Conservation (phyloP, 805 yeast species). For the Millerozyma acaciae region DNA sequence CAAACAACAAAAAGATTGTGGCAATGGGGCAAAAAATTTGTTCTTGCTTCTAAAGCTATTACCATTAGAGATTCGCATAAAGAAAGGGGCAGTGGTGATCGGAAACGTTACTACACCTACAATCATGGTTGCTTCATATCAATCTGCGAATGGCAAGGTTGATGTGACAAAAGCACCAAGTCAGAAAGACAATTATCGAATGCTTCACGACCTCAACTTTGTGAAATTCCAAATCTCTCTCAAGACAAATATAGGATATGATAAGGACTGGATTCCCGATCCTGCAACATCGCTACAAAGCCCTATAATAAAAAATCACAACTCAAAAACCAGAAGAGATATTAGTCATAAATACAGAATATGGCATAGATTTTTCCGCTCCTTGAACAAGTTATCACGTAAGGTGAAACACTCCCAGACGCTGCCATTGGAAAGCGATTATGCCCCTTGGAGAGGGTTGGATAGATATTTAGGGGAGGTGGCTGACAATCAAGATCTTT, state of each 20-base stretch:
- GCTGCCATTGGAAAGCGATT: too few relatives aligned
- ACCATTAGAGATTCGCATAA: conserved; percentile 61
- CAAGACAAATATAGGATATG: conserved; percentile 68
- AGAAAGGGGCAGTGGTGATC: conserved; percentile 67
- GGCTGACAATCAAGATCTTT: conserved; percentile 22
- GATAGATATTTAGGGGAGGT: conserved; percentile 55
- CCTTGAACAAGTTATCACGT: conserved; percentile 91
- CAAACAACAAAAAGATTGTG: neutral
- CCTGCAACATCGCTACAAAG: neutral
- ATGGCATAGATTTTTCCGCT: conserved; percentile 16
- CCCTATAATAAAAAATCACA: neutral
- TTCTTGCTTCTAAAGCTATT: conserved; percentile 32
- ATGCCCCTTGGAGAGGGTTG: conserved; percentile 69
- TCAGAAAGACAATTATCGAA: conserved; percentile 53
- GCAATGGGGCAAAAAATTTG: too few relatives aligned
- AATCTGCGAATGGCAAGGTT: conserved; percentile 48
- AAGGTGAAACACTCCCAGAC: too few relatives aligned
- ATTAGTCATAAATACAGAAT: conserved; percentile 15
- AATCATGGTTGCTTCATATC: conserved; percentile 58
- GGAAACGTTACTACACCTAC: conserved; percentile 82
- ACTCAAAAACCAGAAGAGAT: conserved; percentile 2
- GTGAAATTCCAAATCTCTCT: conserved; percentile 55
- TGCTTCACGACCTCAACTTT: conserved; percentile 41
- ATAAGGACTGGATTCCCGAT: conserved; percentile 15
- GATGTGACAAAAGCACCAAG: conserved; percentile 52